phyloP scores from a whole-genome alignment of 2,329 filamentous ascomycete species.

The Fusarium annulatum region DNA sequence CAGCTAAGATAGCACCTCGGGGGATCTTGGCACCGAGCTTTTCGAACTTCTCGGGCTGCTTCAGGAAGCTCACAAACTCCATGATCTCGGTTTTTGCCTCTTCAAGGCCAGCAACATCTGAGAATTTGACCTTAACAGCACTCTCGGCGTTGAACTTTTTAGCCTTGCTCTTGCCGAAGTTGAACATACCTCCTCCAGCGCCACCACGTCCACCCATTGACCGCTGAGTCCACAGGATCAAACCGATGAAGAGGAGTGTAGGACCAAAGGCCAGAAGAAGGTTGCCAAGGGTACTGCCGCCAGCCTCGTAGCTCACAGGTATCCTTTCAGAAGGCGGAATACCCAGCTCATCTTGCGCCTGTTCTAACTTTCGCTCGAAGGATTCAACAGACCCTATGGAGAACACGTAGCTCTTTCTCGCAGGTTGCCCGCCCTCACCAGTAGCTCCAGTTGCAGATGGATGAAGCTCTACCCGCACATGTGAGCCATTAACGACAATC shows the following conservation, averaged over 20 bases:
- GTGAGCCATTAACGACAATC: slow-evolving; percentile 76
- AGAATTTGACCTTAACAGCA: slow-evolving; percentile 95
- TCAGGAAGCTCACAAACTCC: slow-evolving; percentile 98
- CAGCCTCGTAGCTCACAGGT: slow-evolving; percentile 86
- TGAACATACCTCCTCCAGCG: slow-evolving; percentile 83
- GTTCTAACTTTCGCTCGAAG: slow-evolving; percentile 89
- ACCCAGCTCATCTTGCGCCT: slow-evolving; percentile 86
- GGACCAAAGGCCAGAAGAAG: slow-evolving; percentile 84
- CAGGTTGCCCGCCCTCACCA: slow-evolving; percentile 42
- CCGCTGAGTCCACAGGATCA: slow-evolving; percentile 82
- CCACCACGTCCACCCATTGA: slow-evolving; percentile 77
- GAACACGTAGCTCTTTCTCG: slow-evolving; percentile 77
- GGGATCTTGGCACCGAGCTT: slow-evolving; percentile 97
- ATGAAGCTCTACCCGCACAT: slow-evolving; percentile 84
- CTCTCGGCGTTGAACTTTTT: slow-evolving; percentile 99
- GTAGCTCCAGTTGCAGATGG: slow-evolving; percentile 66
- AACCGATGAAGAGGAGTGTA: slow-evolving; percentile 85
- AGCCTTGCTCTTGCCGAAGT: slow-evolving; percentile 93
- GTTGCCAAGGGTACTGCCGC: slow-evolving; percentile 79
- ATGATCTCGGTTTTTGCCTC: slow-evolving; percentile 98
- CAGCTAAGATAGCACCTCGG: slow-evolving; percentile 93
- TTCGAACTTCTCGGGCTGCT: slow-evolving; percentile 92
- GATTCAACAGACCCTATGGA: slow-evolving; percentile 93
- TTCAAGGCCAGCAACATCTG: slow-evolving; percentile 97
- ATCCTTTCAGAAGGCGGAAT: slow-evolving; percentile 92